Evolutionary conservation across 371 early-diverging fungal species (phyloP), one percentile per base, ranked within the genome.

Genomic region (Saksenaea vasiformis): DNA sequence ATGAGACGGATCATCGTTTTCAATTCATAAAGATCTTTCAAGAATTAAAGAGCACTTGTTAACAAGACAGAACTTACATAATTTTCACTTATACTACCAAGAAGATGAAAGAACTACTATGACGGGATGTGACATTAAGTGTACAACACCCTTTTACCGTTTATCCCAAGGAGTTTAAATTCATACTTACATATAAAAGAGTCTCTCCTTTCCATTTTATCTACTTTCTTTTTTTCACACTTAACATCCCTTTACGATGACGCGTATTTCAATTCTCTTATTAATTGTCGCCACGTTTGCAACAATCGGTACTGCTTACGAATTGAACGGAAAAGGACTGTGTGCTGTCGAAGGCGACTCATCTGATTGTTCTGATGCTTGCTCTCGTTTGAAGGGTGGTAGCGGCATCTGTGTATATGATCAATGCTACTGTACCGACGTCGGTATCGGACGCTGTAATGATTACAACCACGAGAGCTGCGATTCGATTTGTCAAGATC

Each of bases 381-480:
- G 64, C 19, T 51, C 36, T n/a, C 8, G 31, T n/a, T 17, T 22
- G 24, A 24, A 38, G 31, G 36, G 54, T 9, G 67, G 69, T 34
- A 63, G 68, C 56, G 78, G 78, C 39, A 65, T 68, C 17, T 78
- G 78, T 56, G 65, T 78, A 5, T 69, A 70, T 37, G 63, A 69
- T 43, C 69, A 61, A 60, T 78, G 79, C 39, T 78, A 73, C 34
- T 78, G 79, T 54, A 76, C 76, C 1, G 76, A 78, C 53, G 57
- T 69, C 58, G 74, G 66, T n/a, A 60, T 71, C 28, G 69, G 70
- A 34, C 65, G 65, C 57, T 73, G 74, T 19, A 68, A 73, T 51
- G 76, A 78, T 44, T 67, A 75, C 36, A 68, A 78, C 38, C 78
- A 78, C 41, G 78, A 78, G 62, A 63, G 61, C 15, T 78, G 78